Percentiles rank a stretch among this genome's conserved stretches.
phyloP scores from a whole-genome alignment of 805 yeast genomes.

The Teunomyces stri region DNA sequence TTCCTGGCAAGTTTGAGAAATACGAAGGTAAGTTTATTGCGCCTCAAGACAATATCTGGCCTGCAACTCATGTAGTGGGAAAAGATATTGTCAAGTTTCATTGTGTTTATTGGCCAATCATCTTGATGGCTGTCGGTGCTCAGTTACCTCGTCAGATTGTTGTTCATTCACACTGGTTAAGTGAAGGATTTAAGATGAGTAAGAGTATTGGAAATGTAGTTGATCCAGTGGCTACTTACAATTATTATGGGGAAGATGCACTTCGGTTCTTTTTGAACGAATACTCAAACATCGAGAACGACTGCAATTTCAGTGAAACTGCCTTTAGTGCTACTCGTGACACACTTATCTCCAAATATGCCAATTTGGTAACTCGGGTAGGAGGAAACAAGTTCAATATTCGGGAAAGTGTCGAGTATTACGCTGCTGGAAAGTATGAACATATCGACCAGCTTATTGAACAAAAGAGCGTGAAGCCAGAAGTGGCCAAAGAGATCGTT shows the following conservation, averaged over 20 bases:
- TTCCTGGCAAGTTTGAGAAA: slow-evolving; percentile 20
- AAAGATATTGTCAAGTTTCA: slow-evolving; percentile 90
- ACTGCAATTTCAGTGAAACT: slow-evolving; percentile 73
- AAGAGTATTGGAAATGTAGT: slow-evolving; percentile 91
- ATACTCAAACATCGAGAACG: slow-evolving; percentile 70
- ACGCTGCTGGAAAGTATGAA: slow-evolving; percentile 19
- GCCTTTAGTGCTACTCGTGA: slow-evolving; percentile 53
- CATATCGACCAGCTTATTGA: slow-evolving; percentile 22
- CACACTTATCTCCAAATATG: slow-evolving; percentile 75
- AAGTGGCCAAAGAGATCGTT: slow-evolving; percentile 13
- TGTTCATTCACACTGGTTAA: slow-evolving; percentile 94
- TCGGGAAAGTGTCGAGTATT: slow-evolving; percentile 37
- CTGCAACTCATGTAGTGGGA: slow-evolving; percentile 82
- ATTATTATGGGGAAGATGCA: slow-evolving; percentile 67
- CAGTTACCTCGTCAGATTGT: slow-evolving; percentile 70
- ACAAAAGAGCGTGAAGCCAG: slow-evolving; percentile 10
- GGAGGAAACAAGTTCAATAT: slow-evolving; percentile 70
- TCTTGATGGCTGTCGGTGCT: slow-evolving; percentile 77
- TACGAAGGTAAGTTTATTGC: slow-evolving; percentile 6
- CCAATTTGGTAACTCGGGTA: slow-evolving; percentile 72
- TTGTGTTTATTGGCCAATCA: slow-evolving; percentile 91
- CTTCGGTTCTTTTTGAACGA: slow-evolving; percentile 74
- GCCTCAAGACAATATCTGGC: slow-evolving; percentile 44
- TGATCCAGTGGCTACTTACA: slow-evolving; percentile 71
- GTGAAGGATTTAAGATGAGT: slow-evolving; percentile 89